A percentile compares a stretch with the other conserved stretches of the same genome.
Conservation (phyloP, 768 basidiomycete species). For the Phaffia australis region DNA sequence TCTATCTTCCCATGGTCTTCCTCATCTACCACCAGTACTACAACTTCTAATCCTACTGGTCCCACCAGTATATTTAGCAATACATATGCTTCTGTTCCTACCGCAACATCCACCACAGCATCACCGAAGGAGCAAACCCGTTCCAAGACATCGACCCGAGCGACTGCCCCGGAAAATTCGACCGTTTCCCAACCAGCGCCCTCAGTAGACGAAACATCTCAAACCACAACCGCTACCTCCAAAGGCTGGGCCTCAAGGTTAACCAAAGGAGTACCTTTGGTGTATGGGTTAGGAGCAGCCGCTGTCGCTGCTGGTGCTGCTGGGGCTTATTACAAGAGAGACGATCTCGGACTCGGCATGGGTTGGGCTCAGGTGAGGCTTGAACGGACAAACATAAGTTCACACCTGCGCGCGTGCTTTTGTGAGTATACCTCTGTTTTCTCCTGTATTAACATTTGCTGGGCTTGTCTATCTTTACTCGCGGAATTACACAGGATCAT, state of each 20-base stretch:
- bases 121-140: too few relatives aligned
- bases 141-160: too few relatives aligned
- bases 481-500: conserved; percentile 47
- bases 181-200: conserved; percentile 10
- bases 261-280: conserved; percentile 4
- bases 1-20: conserved; percentile 1
- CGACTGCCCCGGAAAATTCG: too few relatives aligned
- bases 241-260: conserved; percentile 10
- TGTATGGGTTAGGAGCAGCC: conserved; percentile 22
- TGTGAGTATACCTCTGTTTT: too few relatives aligned
- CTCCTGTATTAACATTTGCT: too few relatives aligned
- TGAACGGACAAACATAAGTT: background rate
- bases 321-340: conserved; percentile 24
- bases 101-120: too few relatives aligned
- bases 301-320: conserved; percentile 23
- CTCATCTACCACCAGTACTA: conserved; percentile 9
- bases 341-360: conserved; percentile 14
- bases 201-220: background rate
- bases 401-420: background rate
- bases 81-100: too few relatives aligned
- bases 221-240: background rate
- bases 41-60: conserved; percentile 21
- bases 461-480: too few relatives aligned
- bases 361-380: conserved; percentile 24
- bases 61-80: background rate